A percentile compares a stretch with the other conserved stretches of the same genome.
These are phyloP conservation scores for Rosa hybrid DNA, from an alignment of 331 rosid genomes.

Conservation along the genomic window DNA sequence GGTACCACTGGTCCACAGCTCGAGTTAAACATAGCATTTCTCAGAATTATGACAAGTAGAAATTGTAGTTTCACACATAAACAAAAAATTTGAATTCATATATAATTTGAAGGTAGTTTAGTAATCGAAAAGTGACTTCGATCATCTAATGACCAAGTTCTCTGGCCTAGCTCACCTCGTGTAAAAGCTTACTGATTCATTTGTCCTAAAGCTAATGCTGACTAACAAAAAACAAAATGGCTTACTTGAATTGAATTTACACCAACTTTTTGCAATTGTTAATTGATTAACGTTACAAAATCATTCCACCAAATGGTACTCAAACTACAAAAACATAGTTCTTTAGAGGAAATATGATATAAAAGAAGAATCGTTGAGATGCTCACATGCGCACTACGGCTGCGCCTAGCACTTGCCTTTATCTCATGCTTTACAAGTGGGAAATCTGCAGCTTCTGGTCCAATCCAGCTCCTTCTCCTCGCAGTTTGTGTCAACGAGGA, in stretches of 20 bases:
- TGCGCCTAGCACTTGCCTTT: slow-evolving; percentile 17
- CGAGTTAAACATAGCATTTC: too few species aligned
- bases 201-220: background rate
- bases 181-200: background rate
- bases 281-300: too few species aligned
- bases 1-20: too few species aligned
- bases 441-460: slow-evolving; percentile 20
- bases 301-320: background rate
- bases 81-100: background rate
- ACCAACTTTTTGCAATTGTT: background rate
- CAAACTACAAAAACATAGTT: too few species aligned
- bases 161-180: background rate
- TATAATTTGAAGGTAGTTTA: too few species aligned
- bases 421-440: slow-evolving; percentile 10
- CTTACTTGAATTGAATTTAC: background rate
- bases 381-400: slow-evolving; percentile 34
- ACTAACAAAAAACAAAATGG: too few species aligned
- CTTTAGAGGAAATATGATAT: background rate
- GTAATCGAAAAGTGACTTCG: background rate
- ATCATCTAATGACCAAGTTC: background rate
- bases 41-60: too few species aligned
- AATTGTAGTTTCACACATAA: background rate
- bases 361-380: background rate
- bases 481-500: slow-evolving; percentile 11
- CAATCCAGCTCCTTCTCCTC: slow-evolving; percentile 39